Base-by-base conservation (phyloP, 169 alveolate species). In the Amoebophrya sp. region DNA sequence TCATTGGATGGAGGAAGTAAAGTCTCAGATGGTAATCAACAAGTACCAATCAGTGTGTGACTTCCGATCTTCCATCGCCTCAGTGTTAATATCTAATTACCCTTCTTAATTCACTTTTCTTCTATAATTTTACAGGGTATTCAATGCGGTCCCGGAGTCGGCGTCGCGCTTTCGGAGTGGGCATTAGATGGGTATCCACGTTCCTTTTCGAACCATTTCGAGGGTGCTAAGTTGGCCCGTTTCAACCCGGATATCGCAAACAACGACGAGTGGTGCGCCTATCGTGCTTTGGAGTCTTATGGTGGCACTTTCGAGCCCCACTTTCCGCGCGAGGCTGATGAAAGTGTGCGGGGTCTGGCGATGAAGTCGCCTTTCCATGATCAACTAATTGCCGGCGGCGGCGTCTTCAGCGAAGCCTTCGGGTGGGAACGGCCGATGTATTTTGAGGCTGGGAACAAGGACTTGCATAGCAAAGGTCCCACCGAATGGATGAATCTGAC, bases 381-480 rank as follows among this genome's bases (percentile, higher is more conserved):
- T 0, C 39, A 0, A 26, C 39, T 33, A 24, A 77, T 6, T 39
- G 41, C 39, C 41, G 41, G 18, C 89, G 41, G 41, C 89, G 89
- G 89, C 12, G 41, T 77, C 33, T 90, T 90, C 36, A 0, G 40
- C 36, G 92, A 90, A 41, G 92, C 55, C 41, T 90, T 34, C 53
- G 92, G 92, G 34, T 90, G 92, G 92, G 92, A 90, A 38, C 76
- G 92, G 36, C 39, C 89, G 29, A 77, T 77, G 76, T 90, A 90
- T n/a, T 90, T 47, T 23, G 92, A 10, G 38, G 33, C 39, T 47
- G 33, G 10, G 0, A 40, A 41, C 24, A 76, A 33, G 2, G 1
- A n/a, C 34, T 38, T 41, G 40, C 0, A 29, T 24, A 90, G 40
- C 36, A 24, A 34, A 54, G 38, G 39, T 10, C 33, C n/a, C 41